Percentiles rank a stretch among this genome's conserved stretches.
Evolutionary conservation across 495 filamentous ascomycete species (phyloP).

Genomic region (Apiosordaria backusii): DNA sequence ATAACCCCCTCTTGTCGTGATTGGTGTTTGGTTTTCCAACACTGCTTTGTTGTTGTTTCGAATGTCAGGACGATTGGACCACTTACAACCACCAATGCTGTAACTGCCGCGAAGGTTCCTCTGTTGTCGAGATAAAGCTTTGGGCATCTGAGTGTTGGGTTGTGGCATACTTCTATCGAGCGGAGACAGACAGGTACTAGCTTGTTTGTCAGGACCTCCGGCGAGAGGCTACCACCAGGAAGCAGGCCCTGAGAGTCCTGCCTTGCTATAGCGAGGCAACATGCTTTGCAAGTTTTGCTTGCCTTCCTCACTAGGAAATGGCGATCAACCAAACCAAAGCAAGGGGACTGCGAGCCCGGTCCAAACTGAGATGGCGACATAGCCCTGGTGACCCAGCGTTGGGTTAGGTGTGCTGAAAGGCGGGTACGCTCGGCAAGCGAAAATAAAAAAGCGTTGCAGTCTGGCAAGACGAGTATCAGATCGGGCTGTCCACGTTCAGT

Average conservation of each 20-base stretch:
- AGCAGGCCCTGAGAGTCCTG: neutral
- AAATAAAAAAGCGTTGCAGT: neutral
- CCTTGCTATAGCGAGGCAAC: neutral
- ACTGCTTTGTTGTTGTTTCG: conserved; percentile 1
- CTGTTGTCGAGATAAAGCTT: neutral
- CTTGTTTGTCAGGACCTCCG: neutral
- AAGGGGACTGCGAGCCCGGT: no score
- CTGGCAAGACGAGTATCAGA: neutral
- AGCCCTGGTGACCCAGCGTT: neutral
- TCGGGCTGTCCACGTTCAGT: neutral
- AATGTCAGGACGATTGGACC: neutral
- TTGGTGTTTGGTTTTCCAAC: neutral
- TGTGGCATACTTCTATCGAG: neutral
- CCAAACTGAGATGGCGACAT: no score
- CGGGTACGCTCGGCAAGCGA: neutral
- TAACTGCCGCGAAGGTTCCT: neutral
- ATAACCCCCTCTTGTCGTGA: neutral
- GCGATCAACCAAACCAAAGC: neutral
- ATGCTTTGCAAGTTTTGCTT: no score
- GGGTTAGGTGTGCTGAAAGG: neutral
- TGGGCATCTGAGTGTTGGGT: neutral
- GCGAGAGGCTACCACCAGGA: neutral
- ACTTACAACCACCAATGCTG: neutral
- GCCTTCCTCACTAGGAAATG: neutral
- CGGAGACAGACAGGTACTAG: neutral